Evolutionary conservation across 2,329 filamentous ascomycete species (phyloP), one percentile per base, ranked within the genome.

Genomic region (Dactylellina sp.): DNA sequence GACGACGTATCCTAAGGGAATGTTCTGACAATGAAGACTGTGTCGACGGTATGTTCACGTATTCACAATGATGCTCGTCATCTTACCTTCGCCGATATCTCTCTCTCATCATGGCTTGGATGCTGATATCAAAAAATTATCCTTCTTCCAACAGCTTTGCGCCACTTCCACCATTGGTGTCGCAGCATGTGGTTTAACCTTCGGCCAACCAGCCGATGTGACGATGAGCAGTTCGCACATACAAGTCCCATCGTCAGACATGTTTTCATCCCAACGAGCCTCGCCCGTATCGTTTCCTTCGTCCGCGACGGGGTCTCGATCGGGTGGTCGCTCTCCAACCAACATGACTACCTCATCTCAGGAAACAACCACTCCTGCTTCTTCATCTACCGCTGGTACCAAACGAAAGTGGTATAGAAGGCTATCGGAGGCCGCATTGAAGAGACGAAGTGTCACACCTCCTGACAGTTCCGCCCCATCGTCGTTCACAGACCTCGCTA

Each of bases 101-200:
- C 39, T 52, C 11, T 20, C 57, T 32, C 37, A 63, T 62, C 5
- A 9, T 5, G 56, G 40, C 55, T 62, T 59, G 24, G 56, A 71
- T 70, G 59, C 71, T 68, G 68, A 72, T 56, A 18, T 60, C 60
- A 65, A 68, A 50, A 53, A 64, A 25, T 62, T 60, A 56, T 60
- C 56, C 37, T 57, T 72, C 53, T 22, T 72, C 22, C 68, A 46
- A 76, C 68, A 79, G 78, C 76, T 79, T 42, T 79, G 78, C 77
- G 78, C 78, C 56, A 79, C 78, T 65, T 78, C 77, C 70, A 79
- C 78, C 59, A 76, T 79, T 72, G 78, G 77, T 55, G 77, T 78
- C 62, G 78, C 78, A 75, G 77, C 78, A 75, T 79, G 78, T 64
- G 78, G 78, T 52, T 75, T 78, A 62, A 77, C 78, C 71, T 75